Evolutionary conservation across 2,329 filamentous ascomycete genomes (phyloP), one percentile per base, ranked within the genome.

Genomic region (Epichloe bromicola): DNA sequence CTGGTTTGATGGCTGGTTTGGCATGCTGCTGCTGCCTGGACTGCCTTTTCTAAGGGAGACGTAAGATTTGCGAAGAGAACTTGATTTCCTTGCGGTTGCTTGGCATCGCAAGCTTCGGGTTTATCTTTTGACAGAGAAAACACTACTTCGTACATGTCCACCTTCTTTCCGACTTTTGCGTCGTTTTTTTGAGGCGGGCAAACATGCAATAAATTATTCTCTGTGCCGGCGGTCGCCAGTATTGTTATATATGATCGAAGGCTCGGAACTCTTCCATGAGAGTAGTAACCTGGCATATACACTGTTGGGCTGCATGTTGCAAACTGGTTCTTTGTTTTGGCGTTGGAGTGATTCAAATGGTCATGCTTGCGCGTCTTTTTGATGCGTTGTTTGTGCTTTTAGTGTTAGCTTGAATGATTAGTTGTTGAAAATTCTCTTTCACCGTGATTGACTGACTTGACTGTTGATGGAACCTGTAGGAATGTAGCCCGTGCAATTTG

Each of bases 1-100:
- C 70, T 36, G 74, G 72, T 41, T 60, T 78, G 49, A 57, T 78
- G 15, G 76, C 74, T 15, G 68, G 69, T 55, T 60, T 77, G 53
- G 77, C 77, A 1, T 79, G 76, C 62, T 80, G 77, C 61, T 80
- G 77, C 65, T 80, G 77, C 60, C 61, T 80, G 59, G 77, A 80
- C 56, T 66, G 69, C 43, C 43, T 60, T 80, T 79, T 78, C 59
- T 80, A 73, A 51, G 26, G 15, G 15, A 12, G 36, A 23, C 12
- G 2, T 39, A 17, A 45, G 3, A 5, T 45, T n/a, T 20, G 6
- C 26, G 44, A 15, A 8, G 4, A 20, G 5, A 5, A 40, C 3
- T 4, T n/a, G 10, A 38, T 3, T 4, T 14, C 12, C 20, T 43
- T 26, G 42, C 23, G 14, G 48, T 17, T 15, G 20, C n/a, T 50